Conservation (phyloP, 805 yeast genomes). For the Cyberlindnera bimundalis region DNA sequence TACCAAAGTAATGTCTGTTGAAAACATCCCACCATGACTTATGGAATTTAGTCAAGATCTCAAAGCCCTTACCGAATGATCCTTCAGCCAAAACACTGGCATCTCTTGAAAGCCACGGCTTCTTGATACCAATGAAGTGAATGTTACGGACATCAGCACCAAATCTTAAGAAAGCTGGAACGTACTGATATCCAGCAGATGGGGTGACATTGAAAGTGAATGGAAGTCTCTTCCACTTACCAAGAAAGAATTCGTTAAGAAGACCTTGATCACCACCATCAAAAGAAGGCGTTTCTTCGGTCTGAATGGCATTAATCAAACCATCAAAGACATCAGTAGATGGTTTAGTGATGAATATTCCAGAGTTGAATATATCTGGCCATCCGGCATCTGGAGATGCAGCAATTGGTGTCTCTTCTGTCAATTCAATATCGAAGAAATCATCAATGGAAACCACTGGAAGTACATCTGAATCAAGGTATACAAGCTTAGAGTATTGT, state of each 20-base stretch:
- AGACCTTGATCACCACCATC: conserved; percentile 92
- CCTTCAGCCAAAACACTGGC: conserved; percentile 6
- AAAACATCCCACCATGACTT: conserved; percentile 23
- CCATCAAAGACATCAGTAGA: conserved; percentile 36
- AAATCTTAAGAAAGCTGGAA: conserved; percentile 65
- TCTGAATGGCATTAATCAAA: conserved; percentile 31
- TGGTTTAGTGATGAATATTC: conserved; percentile 59
- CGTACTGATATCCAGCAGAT: conserved; percentile 60
- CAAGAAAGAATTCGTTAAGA: conserved; percentile 60
- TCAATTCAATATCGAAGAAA: conserved; percentile 23
- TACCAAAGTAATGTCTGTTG: conserved; percentile 18
- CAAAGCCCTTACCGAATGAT: conserved; percentile 14
- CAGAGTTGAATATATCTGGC: conserved; percentile 82
- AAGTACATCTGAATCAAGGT: conserved; percentile 62
- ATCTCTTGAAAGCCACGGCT: conserved; percentile 46
- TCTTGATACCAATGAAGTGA: conserved; percentile 63
- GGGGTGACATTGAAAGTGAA: conserved; percentile 82
- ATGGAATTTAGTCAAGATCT: conserved; percentile 11
- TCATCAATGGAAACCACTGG: conserved; percentile 34
- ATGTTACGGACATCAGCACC: conserved; percentile 39
- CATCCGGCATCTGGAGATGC: conserved; percentile 75
- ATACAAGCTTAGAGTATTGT: conserved; percentile 44
- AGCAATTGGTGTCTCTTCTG: conserved; percentile 21
- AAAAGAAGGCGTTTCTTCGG: conserved; percentile 38
- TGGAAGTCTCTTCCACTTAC: conserved; percentile 67